A percentile compares a stretch with the other conserved stretches of the same genome.
Evolutionary conservation across 2,329 filamentous ascomycete genomes (phyloP).

Genomic region (Neurospora sp.): DNA sequence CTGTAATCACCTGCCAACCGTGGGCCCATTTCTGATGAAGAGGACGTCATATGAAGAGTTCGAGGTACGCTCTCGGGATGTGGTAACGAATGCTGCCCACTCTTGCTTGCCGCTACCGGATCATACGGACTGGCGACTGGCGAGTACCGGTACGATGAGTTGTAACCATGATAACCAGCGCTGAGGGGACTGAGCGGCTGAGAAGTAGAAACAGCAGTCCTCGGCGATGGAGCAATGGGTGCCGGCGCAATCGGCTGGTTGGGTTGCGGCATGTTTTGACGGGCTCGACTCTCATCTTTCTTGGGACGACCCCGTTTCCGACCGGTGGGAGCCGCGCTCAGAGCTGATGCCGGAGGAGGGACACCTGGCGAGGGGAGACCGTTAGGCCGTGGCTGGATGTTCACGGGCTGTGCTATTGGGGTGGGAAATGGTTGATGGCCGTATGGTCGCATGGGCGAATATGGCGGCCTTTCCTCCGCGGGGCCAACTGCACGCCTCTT

Average conservation of each 20-base stretch:
- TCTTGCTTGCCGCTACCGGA: neutral
- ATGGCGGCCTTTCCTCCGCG: constrained; percentile 14
- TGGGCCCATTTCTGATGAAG: neutral
- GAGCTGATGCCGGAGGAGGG: constrained; percentile 9
- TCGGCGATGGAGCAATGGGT: constrained; percentile 6
- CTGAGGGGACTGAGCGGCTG: constrained; percentile 5
- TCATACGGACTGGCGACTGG: neutral
- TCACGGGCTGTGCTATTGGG: constrained; percentile 11
- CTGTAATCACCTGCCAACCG: neutral
- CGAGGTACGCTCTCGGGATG: neutral
- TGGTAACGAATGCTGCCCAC: neutral
- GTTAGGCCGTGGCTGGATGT: constrained; percentile 25
- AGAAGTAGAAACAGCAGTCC: neutral
- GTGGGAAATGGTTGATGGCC: constrained; percentile 5
- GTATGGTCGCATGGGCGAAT: constrained; percentile 6
- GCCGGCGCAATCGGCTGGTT: constrained; percentile 15
- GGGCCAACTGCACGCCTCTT: constrained; percentile 22
- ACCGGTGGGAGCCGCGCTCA: constrained; percentile 13
- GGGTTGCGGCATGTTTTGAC: constrained; percentile 14
- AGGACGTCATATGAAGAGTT: neutral
- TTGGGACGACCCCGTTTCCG: constrained; percentile 26
- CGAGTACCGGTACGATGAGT: neutral
- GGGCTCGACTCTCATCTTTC: constrained; percentile 22
- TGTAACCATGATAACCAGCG: constrained; percentile 8
- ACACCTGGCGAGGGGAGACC: constrained; percentile 12